These are phyloP conservation scores for Leonotis leonurus DNA, from an alignment of 257 asterid genomes.

Conservation along the genomic window DNA sequence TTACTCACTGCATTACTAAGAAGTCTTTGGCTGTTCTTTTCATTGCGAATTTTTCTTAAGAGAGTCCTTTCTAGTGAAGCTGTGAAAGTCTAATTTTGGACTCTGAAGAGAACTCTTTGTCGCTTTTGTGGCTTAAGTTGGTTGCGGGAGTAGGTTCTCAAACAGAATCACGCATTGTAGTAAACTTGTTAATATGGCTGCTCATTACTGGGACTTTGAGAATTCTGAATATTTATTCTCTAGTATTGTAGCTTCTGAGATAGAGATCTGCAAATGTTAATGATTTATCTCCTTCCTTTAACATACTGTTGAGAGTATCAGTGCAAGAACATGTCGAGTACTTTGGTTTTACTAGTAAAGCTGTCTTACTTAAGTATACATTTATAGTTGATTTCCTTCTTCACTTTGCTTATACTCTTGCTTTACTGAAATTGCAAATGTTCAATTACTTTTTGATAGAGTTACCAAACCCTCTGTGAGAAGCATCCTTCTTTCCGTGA, in stretches of 20 bases:
- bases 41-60: neutral
- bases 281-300: neutral
- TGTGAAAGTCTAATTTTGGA: neutral
- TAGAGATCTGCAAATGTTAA: neutral
- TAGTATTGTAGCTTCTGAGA: neutral
- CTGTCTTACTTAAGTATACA: neutral
- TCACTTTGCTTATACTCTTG: neutral
- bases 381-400: neutral
- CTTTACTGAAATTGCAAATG: slow-evolving; percentile 14
- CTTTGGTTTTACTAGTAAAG: neutral
- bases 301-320: neutral
- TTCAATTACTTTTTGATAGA: slow-evolving; percentile 43
- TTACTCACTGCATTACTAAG: neutral
- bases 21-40: neutral
- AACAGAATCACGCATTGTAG: neutral
- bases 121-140: neutral
- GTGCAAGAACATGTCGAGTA: neutral
- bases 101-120: neutral
- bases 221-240: neutral
- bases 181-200: neutral
- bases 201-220: neutral
- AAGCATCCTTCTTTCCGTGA: slow-evolving; percentile 94
- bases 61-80: neutral
- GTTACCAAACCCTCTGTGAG: slow-evolving; percentile 90
- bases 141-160: neutral